Percentiles rank a stretch among this genome's conserved stretches.
Conservation (phyloP, 371 early-diverging fungal genomes). For the Lichtheimia ornata region DNA sequence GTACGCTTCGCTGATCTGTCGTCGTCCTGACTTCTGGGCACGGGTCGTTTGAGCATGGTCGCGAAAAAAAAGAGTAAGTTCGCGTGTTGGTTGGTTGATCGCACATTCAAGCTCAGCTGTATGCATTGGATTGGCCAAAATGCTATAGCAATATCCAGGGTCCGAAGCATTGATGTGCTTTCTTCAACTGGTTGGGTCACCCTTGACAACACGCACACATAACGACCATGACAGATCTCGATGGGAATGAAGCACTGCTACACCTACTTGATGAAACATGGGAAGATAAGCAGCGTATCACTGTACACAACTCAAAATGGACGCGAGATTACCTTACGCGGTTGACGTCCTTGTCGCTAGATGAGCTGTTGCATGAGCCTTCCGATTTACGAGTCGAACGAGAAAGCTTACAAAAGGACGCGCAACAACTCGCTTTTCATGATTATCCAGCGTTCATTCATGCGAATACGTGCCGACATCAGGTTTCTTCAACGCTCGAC, state of each 20-base stretch:
- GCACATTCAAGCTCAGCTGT: too few species aligned
- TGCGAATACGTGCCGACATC: constrained; percentile 62
- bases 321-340: constrained; percentile 65
- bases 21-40: background rate
- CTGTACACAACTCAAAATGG: constrained; percentile 38
- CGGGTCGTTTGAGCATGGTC: constrained; percentile 1
- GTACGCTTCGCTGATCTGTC: too few species aligned
- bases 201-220: too few species aligned
- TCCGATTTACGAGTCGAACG: constrained; percentile 54
- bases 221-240: constrained; percentile 10
- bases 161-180: too few species aligned
- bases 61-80: background rate
- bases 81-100: too few species aligned
- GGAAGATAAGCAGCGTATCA: constrained; percentile 10
- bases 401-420: constrained; percentile 58
- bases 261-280: constrained; percentile 24
- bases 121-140: too few species aligned
- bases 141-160: too few species aligned
- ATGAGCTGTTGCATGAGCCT: constrained; percentile 59
- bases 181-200: too few species aligned
- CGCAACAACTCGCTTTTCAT: constrained; percentile 67
- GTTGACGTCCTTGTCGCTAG: constrained; percentile 61
- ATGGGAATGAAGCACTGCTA: constrained; percentile 31
- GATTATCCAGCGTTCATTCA: constrained; percentile 73
- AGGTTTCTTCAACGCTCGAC: constrained; percentile 56